Evolutionary conservation across 78 protist species (phyloP).

Genomic region (Dictyostelium brefeldianum): DNA sequence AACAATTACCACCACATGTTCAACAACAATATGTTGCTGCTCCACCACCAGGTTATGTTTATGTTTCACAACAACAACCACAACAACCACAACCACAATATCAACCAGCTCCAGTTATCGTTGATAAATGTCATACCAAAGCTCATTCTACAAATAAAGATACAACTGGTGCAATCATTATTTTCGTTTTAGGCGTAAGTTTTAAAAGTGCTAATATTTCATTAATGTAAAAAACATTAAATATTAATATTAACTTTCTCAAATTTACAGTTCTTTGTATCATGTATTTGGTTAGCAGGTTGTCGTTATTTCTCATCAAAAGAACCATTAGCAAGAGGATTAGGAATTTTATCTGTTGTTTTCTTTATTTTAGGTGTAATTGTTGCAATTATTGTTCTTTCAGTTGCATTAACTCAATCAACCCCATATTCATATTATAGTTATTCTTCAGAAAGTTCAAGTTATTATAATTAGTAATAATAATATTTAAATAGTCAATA

Average conservation of each 20-base stretch:
- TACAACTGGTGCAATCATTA: slow-evolving; percentile 22
- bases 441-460: neutral
- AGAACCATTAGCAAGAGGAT: slow-evolving; percentile 17
- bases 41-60: slow-evolving; percentile 27
- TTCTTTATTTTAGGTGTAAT: slow-evolving; percentile 23
- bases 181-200: slow-evolving; percentile 17
- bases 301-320: slow-evolving; percentile 7
- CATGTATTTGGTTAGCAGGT: slow-evolving; percentile 36
- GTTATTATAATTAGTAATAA: neutral
- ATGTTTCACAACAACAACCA: neutral
- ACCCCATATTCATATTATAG: neutral
- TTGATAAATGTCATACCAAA: neutral
- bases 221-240: neutral
- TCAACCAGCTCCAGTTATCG: slow-evolving; percentile 16
- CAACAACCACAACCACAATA: slow-evolving; percentile 7
- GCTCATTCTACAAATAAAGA: neutral
- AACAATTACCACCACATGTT: neutral
- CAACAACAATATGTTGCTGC: slow-evolving; percentile 1
- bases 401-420: neutral
- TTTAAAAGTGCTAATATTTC: neutral
- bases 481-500: too few relatives aligned
- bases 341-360: slow-evolving; percentile 30
- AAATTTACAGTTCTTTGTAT: neutral
- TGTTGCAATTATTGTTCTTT: slow-evolving; percentile 21
- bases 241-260: neutral